These are phyloP conservation scores for Neurospora sublineolata DNA, from an alignment of 495 filamentous ascomycete genomes.

Conservation along the genomic window DNA sequence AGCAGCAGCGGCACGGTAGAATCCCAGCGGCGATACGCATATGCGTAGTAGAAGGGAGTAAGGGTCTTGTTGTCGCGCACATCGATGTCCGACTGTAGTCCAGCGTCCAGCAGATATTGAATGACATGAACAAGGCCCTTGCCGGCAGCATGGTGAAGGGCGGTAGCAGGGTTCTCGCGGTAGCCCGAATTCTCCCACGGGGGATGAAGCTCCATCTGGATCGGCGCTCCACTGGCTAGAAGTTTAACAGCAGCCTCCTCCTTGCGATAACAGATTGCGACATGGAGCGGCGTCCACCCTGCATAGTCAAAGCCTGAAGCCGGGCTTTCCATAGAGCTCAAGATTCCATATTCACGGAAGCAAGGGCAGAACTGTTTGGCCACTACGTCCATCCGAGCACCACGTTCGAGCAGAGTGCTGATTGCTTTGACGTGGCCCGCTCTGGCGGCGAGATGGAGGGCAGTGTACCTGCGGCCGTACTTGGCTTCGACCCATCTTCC, in stretches of 20 bases:
- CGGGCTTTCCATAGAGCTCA: conserved; percentile 15
- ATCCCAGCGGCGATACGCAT: conserved; percentile 20
- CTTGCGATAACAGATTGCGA: conserved; percentile 24
- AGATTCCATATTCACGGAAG: conserved; percentile 9
- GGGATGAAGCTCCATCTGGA: conserved; percentile 8
- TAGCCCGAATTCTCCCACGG: background rate
- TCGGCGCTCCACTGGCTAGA: conserved; percentile 21
- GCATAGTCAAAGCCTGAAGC: background rate
- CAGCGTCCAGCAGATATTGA: conserved; percentile 14
- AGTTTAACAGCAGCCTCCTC: conserved; percentile 21
- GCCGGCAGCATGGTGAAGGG: conserved; percentile 21
- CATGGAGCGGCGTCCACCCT: conserved; percentile 26
- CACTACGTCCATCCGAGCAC: conserved; percentile 13
- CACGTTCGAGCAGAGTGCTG: conserved; percentile 17
- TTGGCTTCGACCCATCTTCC: background rate
- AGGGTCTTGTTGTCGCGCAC: conserved; percentile 15
- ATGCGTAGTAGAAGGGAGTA: conserved; percentile 29
- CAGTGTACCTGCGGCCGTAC: conserved; percentile 9
- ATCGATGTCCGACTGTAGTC: conserved; percentile 18
- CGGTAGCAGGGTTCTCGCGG: conserved; percentile 5
- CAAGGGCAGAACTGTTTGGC: conserved; percentile 24
- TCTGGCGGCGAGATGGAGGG: conserved; percentile 28
- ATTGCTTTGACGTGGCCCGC: conserved; percentile 22
- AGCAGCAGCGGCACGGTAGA: conserved; percentile 21
- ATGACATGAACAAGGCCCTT: conserved; percentile 14